phyloP scores from a whole-genome alignment of 2,329 filamentous ascomycete genomes.

The Neoascochyta sp. region DNA sequence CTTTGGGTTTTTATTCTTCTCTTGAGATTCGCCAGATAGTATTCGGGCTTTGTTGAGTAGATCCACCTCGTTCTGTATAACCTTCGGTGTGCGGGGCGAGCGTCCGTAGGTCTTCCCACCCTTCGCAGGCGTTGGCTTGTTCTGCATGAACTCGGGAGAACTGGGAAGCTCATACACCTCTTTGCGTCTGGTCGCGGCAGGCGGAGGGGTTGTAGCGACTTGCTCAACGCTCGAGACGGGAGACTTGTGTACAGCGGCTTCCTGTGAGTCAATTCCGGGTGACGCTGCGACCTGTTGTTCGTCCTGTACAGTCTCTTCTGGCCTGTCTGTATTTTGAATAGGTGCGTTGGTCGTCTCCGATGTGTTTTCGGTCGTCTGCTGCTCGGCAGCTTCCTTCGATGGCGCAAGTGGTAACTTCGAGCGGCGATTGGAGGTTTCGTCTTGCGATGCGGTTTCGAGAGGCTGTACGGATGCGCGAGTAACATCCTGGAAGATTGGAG shows the following conservation, averaged over 20 bases:
- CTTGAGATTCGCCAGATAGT: neutral
- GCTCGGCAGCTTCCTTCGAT: neutral
- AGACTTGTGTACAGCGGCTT: conserved; percentile 7
- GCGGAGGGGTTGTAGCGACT: conserved; percentile 1
- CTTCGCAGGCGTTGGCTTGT: conserved; percentile 3
- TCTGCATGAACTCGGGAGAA: conserved; percentile 14
- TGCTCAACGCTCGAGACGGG: conserved; percentile 7
- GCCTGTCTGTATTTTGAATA: conserved; percentile 1
- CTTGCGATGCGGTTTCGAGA: conserved; percentile 4
- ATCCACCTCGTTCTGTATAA: conserved; percentile 7
- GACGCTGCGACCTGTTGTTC: neutral
- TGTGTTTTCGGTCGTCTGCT: conserved; percentile 1
- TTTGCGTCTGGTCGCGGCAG: conserved; percentile 4
- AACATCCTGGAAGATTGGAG: conserved; percentile 4
- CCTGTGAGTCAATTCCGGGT: conserved; percentile 1
- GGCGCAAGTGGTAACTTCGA: neutral
- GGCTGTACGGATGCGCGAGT: conserved; percentile 5
- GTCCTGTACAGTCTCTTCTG: neutral
- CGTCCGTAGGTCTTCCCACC: conserved; percentile 12
- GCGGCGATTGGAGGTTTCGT: neutral
- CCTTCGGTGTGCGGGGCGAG: conserved; percentile 8
- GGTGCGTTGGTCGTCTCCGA: neutral
- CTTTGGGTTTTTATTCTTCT: neutral
- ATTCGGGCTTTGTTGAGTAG: conserved; percentile 10
- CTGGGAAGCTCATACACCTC: conserved; percentile 17